phyloP scores from a whole-genome alignment of 495 filamentous ascomycete species.

The Hypomontagnella submonticulosa region DNA sequence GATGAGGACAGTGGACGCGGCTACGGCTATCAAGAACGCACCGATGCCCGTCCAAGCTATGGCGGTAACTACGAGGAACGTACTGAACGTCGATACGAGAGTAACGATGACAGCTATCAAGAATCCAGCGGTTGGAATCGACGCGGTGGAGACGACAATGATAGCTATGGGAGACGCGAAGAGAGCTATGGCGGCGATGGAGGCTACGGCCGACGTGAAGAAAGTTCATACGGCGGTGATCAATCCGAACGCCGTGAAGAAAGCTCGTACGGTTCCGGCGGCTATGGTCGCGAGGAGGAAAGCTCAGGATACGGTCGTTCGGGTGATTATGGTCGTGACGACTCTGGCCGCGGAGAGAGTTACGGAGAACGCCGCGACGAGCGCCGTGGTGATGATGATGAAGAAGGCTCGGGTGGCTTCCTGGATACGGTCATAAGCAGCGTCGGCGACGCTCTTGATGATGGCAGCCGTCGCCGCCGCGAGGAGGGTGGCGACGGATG shows the following conservation, averaged over 20 bases:
- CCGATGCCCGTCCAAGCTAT: slow-evolving; percentile 44
- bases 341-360: slow-evolving; percentile 19
- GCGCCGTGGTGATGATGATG: slow-evolving; percentile 39
- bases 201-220: slow-evolving; percentile 32
- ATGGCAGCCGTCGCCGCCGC: slow-evolving; percentile 37
- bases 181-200: slow-evolving; percentile 36
- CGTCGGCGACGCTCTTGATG: slow-evolving; percentile 45
- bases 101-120: slow-evolving; percentile 41
- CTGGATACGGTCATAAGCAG: slow-evolving; percentile 39
- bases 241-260: slow-evolving; percentile 37
- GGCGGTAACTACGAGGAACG: slow-evolving; percentile 51
- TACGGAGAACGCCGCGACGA: slow-evolving; percentile 19
- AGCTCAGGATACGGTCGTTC: slow-evolving; percentile 17
- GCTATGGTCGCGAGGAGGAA: slow-evolving; percentile 43
- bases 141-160: slow-evolving; percentile 26
- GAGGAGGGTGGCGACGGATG: slow-evolving; percentile 35
- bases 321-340: slow-evolving; percentile 21
- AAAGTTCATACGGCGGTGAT: slow-evolving; percentile 20
- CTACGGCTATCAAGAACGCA: slow-evolving; percentile 50
- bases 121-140: slow-evolving; percentile 39
- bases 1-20: slow-evolving; percentile 49
- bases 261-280: slow-evolving; percentile 25
- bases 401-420: slow-evolving; percentile 36
- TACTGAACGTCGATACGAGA: slow-evolving; percentile 50
- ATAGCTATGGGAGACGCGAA: slow-evolving; percentile 38